Conservation (phyloP, 1,139 yeast species). For the Suzukiozyma palmioleophila region DNA sequence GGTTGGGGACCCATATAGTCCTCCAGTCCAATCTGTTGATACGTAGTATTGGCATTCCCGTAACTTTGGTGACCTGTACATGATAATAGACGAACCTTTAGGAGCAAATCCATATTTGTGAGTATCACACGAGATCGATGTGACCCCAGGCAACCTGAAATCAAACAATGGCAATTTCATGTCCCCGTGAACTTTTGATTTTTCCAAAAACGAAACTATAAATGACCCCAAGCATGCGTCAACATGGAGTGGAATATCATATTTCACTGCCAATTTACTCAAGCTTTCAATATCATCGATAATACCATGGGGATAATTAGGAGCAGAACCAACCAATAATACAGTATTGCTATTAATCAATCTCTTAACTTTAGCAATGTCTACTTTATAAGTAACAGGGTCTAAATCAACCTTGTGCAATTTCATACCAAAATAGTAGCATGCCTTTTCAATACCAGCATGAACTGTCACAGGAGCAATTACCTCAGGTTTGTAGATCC, state of each 20-base stretch:
- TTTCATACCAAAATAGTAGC: conserved; percentile 84
- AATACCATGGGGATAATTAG: conserved; percentile 95
- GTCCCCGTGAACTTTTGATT: conserved; percentile 51
- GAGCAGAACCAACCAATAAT: conserved; percentile 86
- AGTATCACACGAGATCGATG: conserved; percentile 95
- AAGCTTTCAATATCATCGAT: conserved; percentile 81
- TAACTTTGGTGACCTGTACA: conserved; percentile 69
- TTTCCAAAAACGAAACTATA: conserved; percentile 73
- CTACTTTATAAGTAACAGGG: conserved; percentile 63
- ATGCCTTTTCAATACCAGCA: conserved; percentile 95
- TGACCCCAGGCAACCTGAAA: conserved; percentile 89
- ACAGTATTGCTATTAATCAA: conserved; percentile 77
- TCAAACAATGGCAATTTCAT: conserved; percentile 62
- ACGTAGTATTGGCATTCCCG: conserved; percentile 83
- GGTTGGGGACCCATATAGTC: conserved; percentile 94
- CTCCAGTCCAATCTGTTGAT: conserved; percentile 87
- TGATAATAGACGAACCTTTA: conserved; percentile 87
- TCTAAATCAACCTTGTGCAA: conserved; percentile 78
- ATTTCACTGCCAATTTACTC: conserved; percentile 57
- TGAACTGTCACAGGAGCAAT: conserved; percentile 87
- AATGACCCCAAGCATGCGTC: conserved; percentile 96
- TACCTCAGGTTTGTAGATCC: conserved; percentile 76
- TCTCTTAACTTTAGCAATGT: conserved; percentile 55
- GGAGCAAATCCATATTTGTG: conserved; percentile 99
- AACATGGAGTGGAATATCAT: conserved; percentile 81